Base-by-base conservation (phyloP, 306 rosid species). In the Adenanthera pavonina region DNA sequence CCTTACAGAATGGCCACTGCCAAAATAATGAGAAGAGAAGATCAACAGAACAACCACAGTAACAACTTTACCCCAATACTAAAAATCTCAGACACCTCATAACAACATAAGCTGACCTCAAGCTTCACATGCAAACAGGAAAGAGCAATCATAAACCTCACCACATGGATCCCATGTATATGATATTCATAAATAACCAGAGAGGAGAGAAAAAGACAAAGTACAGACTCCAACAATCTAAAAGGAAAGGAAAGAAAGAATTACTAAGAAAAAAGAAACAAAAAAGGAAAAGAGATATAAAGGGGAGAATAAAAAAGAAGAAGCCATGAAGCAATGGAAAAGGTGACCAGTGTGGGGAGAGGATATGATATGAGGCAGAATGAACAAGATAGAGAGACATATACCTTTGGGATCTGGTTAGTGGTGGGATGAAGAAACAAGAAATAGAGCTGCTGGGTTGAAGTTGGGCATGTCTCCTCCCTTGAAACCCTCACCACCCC, bases 391-490 rank as follows among this genome's bases (percentile, higher is more conserved):
- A 72, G 51, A 82, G 74, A 61, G 35, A 80, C 59, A 71, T 67
- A 83, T 77, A 87, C 90, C 94, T 85, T 81, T 79, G 90, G 92
- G 91, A 89, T 90, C 87, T 83, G 87, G 80, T 69, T 43, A 68
- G 49, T 68, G 53, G 73, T 68, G 89, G 74, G 62, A 80, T 61
- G 87, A 80, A 87, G 89, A 79, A 87, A 90, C 87, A 86, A 85
- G 83, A 69, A 76, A 74, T 54, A 49, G 79, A 78, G 69, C n/a
- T 92, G 94, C 87, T 84, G 92, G 98, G 87, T 72, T 72, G 78
- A 74, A 47, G 49, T 77, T 52, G 76, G 88, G 87, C 98, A 94
- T 90, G 97, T 93, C 81, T 81, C 94, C 88, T 77, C 66, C 34
- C 82, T 74, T 77, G 87, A 85, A 82, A 89, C 88, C 80, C 80